Evolutionary conservation across 768 basidiomycete genomes (phyloP), one percentile per base, ranked within the genome.

Genomic region (Vararia minispora): DNA sequence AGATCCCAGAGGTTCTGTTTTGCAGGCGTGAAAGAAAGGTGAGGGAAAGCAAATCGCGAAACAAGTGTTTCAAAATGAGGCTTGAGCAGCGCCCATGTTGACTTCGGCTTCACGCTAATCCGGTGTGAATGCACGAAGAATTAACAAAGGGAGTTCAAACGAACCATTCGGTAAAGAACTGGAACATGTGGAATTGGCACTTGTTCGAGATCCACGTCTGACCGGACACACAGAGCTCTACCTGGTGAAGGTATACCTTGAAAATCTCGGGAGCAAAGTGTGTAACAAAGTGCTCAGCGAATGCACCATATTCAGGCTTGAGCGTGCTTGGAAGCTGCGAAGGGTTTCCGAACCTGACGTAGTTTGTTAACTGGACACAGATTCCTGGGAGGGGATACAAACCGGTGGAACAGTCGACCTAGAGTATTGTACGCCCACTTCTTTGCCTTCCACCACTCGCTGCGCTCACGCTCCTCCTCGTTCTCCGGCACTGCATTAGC

Each of bases 401-500:
- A 79, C 72, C 81, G 69, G 51, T 82, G 80, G 69, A 90, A 90
- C 12, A 90, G 62, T 17, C 78, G 66, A 25, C 83, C 82, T 6
- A 94, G 64, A 26, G 75, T 76, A n/a, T 70, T 74, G 52, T 80
- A 90, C 1, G 89, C 85, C 90, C 89, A 92, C 54, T 94, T 94
- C 63, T 92, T 92, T 7, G 81, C 72, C 54, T 79, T 81, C 83
- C 87, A 88, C 89, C 90, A 94, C 50, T 86, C 82, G 32, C 67
- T 73, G 33, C 66, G 68, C 61, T 90, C 86, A 25, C 83, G 65
- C 12, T 82, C 81, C 5, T 88, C 82, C 44, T 76, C 72, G 40
- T 84, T 76, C 21, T 69, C 73, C 2, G 84, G 79, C 0, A 88
- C 69, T 16, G 66, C 70, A 3, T 76, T 73, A 37, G 63, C 59